Base-by-base conservation (phyloP, 352 stramenopile genomes). In the Globisporangium rhizosaccharum region DNA sequence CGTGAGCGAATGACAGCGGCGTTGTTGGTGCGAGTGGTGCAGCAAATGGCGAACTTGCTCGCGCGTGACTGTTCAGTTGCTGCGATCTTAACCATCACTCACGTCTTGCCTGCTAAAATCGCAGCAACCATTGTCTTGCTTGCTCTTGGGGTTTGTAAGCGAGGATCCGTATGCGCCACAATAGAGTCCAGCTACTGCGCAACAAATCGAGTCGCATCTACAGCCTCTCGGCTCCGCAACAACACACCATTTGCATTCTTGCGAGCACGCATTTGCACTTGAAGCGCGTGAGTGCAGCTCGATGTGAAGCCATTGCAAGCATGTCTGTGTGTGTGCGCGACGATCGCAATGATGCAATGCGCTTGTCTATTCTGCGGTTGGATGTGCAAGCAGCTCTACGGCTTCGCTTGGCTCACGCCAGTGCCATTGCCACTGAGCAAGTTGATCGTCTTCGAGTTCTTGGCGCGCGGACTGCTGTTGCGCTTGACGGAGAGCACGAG, bases 381-480 rank as follows among this genome's bases (percentile, higher is more conserved):
- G 20, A 14, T 54, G 50, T 12, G 10, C 33, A 39, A 39, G 33
- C 33, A 39, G 33, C 33, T 39, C 33, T 39, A 39, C 33, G 5
- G 33, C 33, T 39, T 39, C 33, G 33, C 33, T 39, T 39, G 33
- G 33, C 7, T 39, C 33, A 12, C 33, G 33, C 33, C 30, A 5
- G 30, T 36, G 30, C 30, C 52, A 47, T 3, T 17, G 1, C 25
- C 48, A 8, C 56, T 48, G 11, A 90, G 66, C 28, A 90, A 62
- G 49, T 90, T 80, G 51, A 90, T 72, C 14, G 70, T 82, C 68
- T 88, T 88, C 57, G 80, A 76, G 17, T 75, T 80, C 61, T 90
- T 85, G 10, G 72, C 58, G 55, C 73, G 73, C 49, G 67, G 68
- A 44, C 80, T 82, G 50, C 76, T 72, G 37, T 82, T 89, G 53